These are phyloP conservation scores for Penicillium riverlandense DNA, from an alignment of 495 filamentous ascomycete species.

Conservation along the genomic window DNA sequence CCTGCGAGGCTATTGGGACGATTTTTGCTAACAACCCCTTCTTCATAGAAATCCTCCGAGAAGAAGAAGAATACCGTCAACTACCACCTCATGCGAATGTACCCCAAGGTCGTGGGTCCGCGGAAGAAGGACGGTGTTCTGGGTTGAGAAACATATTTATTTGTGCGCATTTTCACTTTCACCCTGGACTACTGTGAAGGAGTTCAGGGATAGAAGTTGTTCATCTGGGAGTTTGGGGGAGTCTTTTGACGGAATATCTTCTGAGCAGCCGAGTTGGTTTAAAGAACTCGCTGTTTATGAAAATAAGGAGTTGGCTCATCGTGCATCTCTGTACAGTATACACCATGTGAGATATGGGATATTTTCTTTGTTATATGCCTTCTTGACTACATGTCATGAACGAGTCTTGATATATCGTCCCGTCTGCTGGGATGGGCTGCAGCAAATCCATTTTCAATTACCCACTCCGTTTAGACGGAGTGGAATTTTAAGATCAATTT, in stretches of 20 bases:
- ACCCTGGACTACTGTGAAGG: neutral
- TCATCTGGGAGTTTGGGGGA: slow-evolving; percentile 18
- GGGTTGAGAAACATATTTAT: slow-evolving; percentile 18
- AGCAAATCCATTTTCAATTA: neutral
- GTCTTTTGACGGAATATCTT: slow-evolving; percentile 4
- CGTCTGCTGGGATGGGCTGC: too few species aligned
- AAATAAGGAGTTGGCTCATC: slow-evolving; percentile 5
- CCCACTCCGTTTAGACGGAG: slow-evolving; percentile 3
- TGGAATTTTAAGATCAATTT: slow-evolving; percentile 40
- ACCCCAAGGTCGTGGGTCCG: slow-evolving; percentile 65
- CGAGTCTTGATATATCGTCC: too few species aligned
- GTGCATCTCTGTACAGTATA: slow-evolving; percentile 21
- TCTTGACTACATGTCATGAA: too few species aligned
- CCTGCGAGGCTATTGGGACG: neutral
- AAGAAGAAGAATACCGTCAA: slow-evolving; percentile 83
- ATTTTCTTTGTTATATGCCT: too few species aligned
- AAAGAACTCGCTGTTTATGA: too few species aligned
- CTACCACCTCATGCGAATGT: slow-evolving; percentile 84
- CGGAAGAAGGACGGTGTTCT: slow-evolving; percentile 58
- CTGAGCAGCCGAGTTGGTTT: too few species aligned
- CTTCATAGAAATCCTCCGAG: slow-evolving; percentile 52
- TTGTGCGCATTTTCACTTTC: neutral
- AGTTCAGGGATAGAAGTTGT: neutral
- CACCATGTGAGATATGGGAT: slow-evolving; percentile 10
- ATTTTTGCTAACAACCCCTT: slow-evolving; percentile 6